These are phyloP conservation scores for Oryza brachyantha DNA, from an alignment of 176 grass and related monocot species.

Conservation along the genomic window DNA sequence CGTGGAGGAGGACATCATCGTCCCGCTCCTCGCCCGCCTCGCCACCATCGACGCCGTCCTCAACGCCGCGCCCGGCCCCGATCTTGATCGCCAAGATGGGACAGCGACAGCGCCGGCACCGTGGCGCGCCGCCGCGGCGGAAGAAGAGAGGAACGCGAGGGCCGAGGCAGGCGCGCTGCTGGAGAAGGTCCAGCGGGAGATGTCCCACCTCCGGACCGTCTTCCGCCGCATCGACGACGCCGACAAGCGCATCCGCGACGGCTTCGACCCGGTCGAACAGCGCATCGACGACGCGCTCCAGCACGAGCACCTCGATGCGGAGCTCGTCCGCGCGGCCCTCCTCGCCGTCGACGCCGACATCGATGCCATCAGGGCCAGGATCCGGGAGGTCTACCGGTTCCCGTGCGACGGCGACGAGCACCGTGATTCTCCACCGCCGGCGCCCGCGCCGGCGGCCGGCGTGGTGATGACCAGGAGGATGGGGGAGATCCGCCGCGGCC, in stretches of 20 bases:
- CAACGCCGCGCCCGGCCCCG: not conserved
- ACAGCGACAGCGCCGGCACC: too few relatives aligned
- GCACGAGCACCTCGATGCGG: not conserved
- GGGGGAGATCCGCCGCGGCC: not conserved
- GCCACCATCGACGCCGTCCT: not conserved
- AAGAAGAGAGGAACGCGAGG: not conserved
- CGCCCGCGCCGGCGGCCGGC: too few relatives aligned
- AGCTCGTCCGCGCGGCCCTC: not conserved
- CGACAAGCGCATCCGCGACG: not conserved
- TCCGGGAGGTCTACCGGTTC: not conserved
- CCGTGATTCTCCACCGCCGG: too few relatives aligned
- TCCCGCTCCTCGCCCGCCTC: not conserved
- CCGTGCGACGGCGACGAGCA: not conserved
- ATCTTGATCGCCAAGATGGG: not conserved
- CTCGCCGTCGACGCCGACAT: not conserved
- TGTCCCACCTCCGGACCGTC: not conserved
- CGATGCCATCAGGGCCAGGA: not conserved
- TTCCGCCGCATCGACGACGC: not conserved
- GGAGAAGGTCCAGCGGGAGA: not conserved
- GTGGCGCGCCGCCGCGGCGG: not conserved
- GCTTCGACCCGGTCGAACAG: slow-evolving; percentile 27
- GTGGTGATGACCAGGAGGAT: not conserved
- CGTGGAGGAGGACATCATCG: slow-evolving; percentile 16
- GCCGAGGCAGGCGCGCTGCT: not conserved
- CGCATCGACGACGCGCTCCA: slow-evolving; percentile 23